Evolutionary conservation across 2,329 filamentous ascomycete genomes (phyloP).

Genomic region (Aaosphaeria pasadenensis): DNA sequence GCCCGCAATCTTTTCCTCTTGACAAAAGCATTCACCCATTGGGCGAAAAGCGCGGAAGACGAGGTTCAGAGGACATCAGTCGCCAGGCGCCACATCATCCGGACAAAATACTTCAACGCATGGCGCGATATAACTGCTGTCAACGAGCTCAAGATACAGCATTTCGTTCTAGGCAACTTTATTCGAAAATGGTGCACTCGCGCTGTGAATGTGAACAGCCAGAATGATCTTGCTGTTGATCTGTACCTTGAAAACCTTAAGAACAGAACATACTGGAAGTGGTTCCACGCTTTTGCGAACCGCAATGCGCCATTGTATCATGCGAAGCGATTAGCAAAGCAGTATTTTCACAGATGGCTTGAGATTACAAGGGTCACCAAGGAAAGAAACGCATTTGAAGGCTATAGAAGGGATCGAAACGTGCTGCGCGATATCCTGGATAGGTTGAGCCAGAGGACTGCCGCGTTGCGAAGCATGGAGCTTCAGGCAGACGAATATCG

Average conservation of each 20-base stretch:
- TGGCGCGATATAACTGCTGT: constrained; percentile 65
- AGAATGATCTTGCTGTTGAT: constrained; percentile 29
- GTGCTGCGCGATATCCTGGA: constrained; percentile 25
- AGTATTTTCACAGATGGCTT: constrained; percentile 24
- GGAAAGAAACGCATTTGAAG: constrained; percentile 23
- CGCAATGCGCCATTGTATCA: constrained; percentile 32
- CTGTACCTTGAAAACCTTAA: constrained; percentile 33
- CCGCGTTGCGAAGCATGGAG: constrained; percentile 25
- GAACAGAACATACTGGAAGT: constrained; percentile 29
- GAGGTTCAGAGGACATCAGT: constrained; percentile 64
- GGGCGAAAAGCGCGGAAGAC: constrained; percentile 64
- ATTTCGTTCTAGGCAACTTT: constrained; percentile 54
- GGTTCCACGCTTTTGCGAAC: constrained; percentile 37
- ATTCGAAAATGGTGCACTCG: constrained; percentile 52
- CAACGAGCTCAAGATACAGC: constrained; percentile 54
- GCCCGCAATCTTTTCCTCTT: constrained; percentile 65
- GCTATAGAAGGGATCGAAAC: constrained; percentile 14
- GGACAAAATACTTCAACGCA: constrained; percentile 65
- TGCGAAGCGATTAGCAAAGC: constrained; percentile 22
- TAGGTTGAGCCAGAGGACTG: constrained; percentile 17
- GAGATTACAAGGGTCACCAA: constrained; percentile 20
- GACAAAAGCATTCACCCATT: constrained; percentile 64
- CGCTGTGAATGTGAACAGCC: constrained; percentile 32
- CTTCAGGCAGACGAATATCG: constrained; percentile 35
- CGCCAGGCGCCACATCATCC: constrained; percentile 68